Base-by-base conservation (phyloP, 2,329 filamentous ascomycete genomes). In the Exophiala phaeomuriformis region DNA sequence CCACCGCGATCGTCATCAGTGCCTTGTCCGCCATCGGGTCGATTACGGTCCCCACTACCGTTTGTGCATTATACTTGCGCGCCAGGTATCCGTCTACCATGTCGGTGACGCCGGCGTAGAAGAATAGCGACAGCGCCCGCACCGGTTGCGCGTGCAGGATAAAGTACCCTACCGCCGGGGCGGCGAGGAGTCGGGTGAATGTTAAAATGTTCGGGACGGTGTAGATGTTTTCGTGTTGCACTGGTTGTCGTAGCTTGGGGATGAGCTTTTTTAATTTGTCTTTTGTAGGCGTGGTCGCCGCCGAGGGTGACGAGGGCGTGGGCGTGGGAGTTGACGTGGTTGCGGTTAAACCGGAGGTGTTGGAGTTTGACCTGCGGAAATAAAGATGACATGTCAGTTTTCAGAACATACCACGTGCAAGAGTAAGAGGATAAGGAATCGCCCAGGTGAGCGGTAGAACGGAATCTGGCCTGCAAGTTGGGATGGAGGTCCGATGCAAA, bases 21-120 rank as follows among this genome's bases (percentile, higher is more conserved):
- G 83, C 80, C 74, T 98, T 98, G 71, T 98, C 93, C 2, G 93
- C 93, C 86, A 96, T 93, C 4, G 93, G 93, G 65, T 95, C 90
- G 58, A 98, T 89, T 31, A 98, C 83, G 51, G 88, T 94, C 51
- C 93, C 93, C 6, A 97, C 89, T 1, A 98, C 91, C 0, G 93
- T 97, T 69, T 93, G 86, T 53, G 89, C 78, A 47, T 91, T 85
- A 83, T 86, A 97, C 56, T 78, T 80, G 39, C 93, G 82, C 29
- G 93, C 93, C 64, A 98, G 93, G 79, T 85, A 97, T 53, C 93
- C 93, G 68, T 98, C 93, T 2, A 97, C 79, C 4, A 95, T 76
- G 67, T 98, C 93, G 0, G 91, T 95, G 63, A 95, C 76, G 44
- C 89, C 90, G 2, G 93, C 91, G 67, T 96, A 96, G 47, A 84